A percentile compares a stretch with the other conserved stretches of the same genome.
These are phyloP conservation scores for Phytopythium ostracodes DNA, from an alignment of 352 stramenopile genomes.

Conservation along the genomic window DNA sequence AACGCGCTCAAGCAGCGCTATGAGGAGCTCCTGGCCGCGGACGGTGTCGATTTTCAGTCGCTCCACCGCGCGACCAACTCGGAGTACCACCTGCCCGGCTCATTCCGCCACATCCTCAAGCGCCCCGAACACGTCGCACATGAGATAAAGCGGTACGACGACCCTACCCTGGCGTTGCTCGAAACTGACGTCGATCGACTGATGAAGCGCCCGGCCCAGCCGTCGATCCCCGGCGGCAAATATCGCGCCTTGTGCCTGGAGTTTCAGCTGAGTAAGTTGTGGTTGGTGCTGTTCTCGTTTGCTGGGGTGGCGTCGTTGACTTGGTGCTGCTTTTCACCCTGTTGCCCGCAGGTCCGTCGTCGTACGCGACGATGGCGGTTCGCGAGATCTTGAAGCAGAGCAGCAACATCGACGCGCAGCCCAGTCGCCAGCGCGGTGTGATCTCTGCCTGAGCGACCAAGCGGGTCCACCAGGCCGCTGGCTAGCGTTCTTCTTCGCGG, in stretches of 20 bases:
- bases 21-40: slow-evolving; percentile 48
- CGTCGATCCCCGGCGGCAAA: slow-evolving; percentile 62
- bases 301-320: not conserved
- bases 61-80: slow-evolving; percentile 70
- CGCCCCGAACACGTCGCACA: slow-evolving; percentile 87
- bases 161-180: slow-evolving; percentile 90
- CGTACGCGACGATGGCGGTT: slow-evolving; percentile 96
- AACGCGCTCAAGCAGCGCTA: slow-evolving; percentile 78
- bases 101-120: slow-evolving; percentile 92
- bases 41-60: slow-evolving; percentile 66
- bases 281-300: not conserved
- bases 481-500: not conserved
- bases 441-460: not conserved
- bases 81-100: slow-evolving; percentile 91
- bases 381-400: slow-evolving; percentile 94
- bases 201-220: slow-evolving; percentile 21
- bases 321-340: not conserved
- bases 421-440: slow-evolving; percentile 14
- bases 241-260: slow-evolving; percentile 70
- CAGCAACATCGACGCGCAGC: slow-evolving; percentile 74
- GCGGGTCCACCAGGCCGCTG: not conserved
- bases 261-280: slow-evolving; percentile 62
- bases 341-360: slow-evolving; percentile 54
- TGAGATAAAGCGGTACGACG: slow-evolving; percentile 91
- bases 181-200: slow-evolving; percentile 92